phyloP scores from a whole-genome alignment of 192 early-diverging fungal genomes.

The Coemansia sp. region DNA sequence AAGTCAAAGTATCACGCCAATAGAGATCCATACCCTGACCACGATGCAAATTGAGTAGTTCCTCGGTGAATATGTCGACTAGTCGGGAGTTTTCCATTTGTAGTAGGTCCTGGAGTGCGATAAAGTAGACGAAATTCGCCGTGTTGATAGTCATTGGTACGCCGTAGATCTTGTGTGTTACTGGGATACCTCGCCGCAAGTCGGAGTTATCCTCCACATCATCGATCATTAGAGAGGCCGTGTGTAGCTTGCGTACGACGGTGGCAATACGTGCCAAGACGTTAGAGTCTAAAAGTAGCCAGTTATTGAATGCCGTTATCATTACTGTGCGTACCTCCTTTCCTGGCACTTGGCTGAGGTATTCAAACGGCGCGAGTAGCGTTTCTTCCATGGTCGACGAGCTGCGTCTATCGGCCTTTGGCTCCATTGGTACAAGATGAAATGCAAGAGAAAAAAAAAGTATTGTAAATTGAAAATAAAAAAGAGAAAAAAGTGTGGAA shows the following conservation, averaged over 20 bases:
- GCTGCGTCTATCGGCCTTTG: conserved; percentile 14
- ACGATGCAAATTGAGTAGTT: conserved; percentile 87
- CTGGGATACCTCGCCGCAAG: conserved; percentile 86
- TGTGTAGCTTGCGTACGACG: conserved; percentile 94
- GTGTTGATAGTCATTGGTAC: conserved; percentile 92
- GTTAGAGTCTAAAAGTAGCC: conserved; percentile 75
- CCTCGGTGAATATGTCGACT: conserved; percentile 88
- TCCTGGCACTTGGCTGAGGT: conserved; percentile 83
- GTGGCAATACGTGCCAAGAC: conserved; percentile 74
- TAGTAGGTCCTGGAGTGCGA: conserved; percentile 77
- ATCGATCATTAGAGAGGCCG: conserved; percentile 91
- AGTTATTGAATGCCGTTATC: conserved; percentile 88
- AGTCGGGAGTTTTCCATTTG: conserved; percentile 68
- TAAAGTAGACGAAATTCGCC: conserved; percentile 96
- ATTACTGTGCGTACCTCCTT: conserved; percentile 93
- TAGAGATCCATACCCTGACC: conserved; percentile 99
- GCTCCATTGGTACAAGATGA: conserved; percentile 4
- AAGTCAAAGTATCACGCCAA: conserved; percentile 89
- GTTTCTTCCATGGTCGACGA: conserved; percentile 54
- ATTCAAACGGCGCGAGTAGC: conserved; percentile 91
- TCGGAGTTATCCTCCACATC: conserved; percentile 95
- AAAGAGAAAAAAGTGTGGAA: background rate
- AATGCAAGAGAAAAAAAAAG: background rate
- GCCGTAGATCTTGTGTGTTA: conserved; percentile 97
- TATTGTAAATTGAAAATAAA: background rate